Evolutionary conservation across 2,329 filamentous ascomycete genomes (phyloP).

Genomic region (Cladosporium sp.): DNA sequence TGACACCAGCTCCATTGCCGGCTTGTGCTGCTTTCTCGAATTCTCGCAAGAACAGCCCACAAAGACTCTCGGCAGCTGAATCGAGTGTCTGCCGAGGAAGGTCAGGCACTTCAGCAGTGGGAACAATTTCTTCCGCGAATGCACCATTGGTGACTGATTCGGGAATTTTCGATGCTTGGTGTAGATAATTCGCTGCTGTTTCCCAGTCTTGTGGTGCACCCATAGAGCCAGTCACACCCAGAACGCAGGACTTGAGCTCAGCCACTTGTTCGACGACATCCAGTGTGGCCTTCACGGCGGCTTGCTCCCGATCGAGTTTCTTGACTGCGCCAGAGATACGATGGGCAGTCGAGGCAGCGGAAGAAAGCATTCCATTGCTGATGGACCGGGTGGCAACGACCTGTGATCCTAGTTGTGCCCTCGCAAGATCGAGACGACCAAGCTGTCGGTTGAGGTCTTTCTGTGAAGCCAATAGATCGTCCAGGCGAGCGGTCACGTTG

Average conservation of each 20-base stretch:
- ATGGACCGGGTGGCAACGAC: constrained; percentile 77
- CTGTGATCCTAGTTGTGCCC: constrained; percentile 83
- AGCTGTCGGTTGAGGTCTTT: constrained; percentile 83
- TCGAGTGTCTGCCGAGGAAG: constrained; percentile 82
- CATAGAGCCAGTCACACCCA: constrained; percentile 94
- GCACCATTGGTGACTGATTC: constrained; percentile 73
- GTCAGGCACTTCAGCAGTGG: constrained; percentile 92
- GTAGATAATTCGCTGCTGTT: constrained; percentile 84
- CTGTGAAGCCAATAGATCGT: constrained; percentile 75
- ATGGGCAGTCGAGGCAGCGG: constrained; percentile 78
- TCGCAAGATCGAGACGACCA: constrained; percentile 79
- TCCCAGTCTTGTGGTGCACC: constrained; percentile 98
- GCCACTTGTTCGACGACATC: constrained; percentile 92
- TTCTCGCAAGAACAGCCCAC: constrained; percentile 84
- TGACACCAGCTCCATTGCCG: constrained; percentile 83
- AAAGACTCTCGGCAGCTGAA: constrained; percentile 81
- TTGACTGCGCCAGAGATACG: constrained; percentile 84
- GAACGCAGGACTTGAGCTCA: constrained; percentile 92
- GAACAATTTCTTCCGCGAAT: constrained; percentile 89
- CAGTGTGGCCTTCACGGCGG: constrained; percentile 82
- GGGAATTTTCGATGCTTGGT: constrained; percentile 76
- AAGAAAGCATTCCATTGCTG: constrained; percentile 84
- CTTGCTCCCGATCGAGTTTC: constrained; percentile 84
- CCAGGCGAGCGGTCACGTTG: constrained; percentile 67
- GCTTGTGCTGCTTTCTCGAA: constrained; percentile 89